Conservation (phyloP, 106 monocot genomes). For the Acorus calamus region DNA sequence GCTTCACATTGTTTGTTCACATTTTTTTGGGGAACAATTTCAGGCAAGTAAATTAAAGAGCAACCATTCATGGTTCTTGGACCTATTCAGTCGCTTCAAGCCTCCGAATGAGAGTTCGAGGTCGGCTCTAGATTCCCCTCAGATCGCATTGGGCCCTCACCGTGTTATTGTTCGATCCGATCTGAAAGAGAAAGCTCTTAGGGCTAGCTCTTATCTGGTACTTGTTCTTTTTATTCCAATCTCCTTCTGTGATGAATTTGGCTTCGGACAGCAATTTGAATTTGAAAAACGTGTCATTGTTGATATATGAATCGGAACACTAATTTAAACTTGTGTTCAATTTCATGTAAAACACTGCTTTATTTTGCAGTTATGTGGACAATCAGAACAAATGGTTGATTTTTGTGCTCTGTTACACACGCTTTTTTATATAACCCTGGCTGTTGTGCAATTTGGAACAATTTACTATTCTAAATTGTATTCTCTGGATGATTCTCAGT, state of each 20-base stretch:
- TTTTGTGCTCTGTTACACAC: not conserved
- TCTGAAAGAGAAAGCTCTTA: conserved; percentile 53
- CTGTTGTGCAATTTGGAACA: not conserved
- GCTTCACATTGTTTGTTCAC: not conserved
- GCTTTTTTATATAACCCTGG: not conserved
- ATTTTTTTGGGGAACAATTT: not conserved
- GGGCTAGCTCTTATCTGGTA: conserved; percentile 62
- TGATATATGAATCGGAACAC: not conserved
- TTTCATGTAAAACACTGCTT: no score
- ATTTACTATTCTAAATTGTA: not conserved
- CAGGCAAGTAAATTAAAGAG: conserved; percentile 56
- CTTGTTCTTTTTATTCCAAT: not conserved
- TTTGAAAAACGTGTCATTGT: not conserved
- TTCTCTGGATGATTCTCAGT: conserved; percentile 25
- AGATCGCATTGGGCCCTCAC: conserved; percentile 41
- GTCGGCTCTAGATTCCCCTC: conserved; percentile 41
- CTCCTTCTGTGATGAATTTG: no score
- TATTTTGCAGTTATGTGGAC: no score
- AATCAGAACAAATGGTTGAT: no score
- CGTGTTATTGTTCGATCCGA: conserved; percentile 33
- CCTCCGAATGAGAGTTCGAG: conserved; percentile 45
- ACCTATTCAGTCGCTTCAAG: conserved; percentile 49
- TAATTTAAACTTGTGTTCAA: no score
- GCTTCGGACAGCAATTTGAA: not conserved
- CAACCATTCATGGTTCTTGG: conserved; percentile 62